Percentiles rank a stretch among this genome's conserved stretches.
phyloP scores from a whole-genome alignment of 768 basidiomycete species.

The Kwoniella europaea region DNA sequence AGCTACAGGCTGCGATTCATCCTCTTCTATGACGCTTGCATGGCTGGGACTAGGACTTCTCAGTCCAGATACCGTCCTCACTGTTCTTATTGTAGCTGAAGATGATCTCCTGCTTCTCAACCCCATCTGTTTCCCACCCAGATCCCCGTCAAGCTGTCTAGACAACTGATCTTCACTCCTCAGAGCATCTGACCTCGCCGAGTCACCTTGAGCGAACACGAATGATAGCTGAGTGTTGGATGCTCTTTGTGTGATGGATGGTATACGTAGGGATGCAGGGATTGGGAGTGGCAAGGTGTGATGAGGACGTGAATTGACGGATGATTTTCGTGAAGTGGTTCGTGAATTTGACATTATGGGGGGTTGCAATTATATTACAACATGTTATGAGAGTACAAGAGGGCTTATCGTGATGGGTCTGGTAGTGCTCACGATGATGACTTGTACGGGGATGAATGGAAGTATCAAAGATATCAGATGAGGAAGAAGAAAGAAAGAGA shows the following conservation, averaged over 20 bases:
- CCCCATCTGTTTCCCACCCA: conserved; percentile 46
- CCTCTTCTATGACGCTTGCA: conserved; percentile 33
- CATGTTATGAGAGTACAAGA: background rate
- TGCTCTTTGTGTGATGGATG: conserved; percentile 4
- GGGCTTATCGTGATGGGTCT: background rate
- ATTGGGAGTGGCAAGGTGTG: conserved; percentile 10
- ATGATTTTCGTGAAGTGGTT: conserved; percentile 25
- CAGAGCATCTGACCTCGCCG: conserved; percentile 1
- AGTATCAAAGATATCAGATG: background rate
- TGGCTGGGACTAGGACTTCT: conserved; percentile 23
- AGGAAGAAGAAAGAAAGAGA: background rate
- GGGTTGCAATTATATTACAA: background rate
- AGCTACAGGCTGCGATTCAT: conserved; percentile 21
- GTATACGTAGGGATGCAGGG: conserved; percentile 23
- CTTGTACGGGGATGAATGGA: background rate
- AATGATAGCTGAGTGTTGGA: conserved; percentile 26
- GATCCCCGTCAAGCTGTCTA: conserved; percentile 46
- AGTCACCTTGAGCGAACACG: conserved; percentile 23
- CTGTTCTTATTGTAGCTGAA: conserved; percentile 37
- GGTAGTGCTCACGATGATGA: background rate
- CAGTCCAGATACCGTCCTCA: conserved; percentile 25
- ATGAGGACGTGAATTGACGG: conserved; percentile 18
- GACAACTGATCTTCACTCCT: conserved; percentile 39
- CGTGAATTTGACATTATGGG: background rate
- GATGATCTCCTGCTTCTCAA: conserved; percentile 41